Conservation (phyloP, 2,329 filamentous ascomycete genomes). For the Penicillium olsonii region DNA sequence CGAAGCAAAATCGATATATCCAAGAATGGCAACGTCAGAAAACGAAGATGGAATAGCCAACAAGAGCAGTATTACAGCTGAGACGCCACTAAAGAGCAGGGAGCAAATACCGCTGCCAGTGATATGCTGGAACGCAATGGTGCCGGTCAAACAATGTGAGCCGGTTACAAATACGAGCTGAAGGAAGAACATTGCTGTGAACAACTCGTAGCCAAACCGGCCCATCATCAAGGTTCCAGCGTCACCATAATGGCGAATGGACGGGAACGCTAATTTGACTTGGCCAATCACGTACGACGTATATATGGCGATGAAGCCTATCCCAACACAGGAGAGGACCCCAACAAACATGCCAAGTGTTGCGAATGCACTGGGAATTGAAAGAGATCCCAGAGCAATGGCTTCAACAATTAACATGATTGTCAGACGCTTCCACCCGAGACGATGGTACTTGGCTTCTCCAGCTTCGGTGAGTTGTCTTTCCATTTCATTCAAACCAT, state of each 20-base stretch:
- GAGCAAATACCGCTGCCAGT: neutral
- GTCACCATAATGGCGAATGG: constrained; percentile 3
- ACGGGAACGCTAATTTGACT: neutral
- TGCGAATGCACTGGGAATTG: constrained; percentile 1
- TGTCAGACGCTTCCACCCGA: constrained; percentile 6
- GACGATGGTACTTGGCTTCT: no score
- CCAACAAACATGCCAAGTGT: constrained; percentile 3
- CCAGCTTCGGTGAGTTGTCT: no score
- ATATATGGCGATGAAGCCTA: constrained; percentile 6
- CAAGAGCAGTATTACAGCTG: constrained; percentile 21
- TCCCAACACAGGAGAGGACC: neutral
- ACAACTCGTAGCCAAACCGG: neutral
- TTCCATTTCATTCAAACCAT: no score
- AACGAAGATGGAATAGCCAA: constrained; percentile 33
- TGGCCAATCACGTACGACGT: constrained; percentile 1
- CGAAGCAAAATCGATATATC: constrained; percentile 35
- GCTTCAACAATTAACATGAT: constrained; percentile 6
- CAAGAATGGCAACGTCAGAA: constrained; percentile 34
- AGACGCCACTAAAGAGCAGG: neutral
- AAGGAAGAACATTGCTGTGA: constrained; percentile 4
- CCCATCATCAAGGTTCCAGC: neutral
- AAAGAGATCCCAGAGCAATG: constrained; percentile 2
- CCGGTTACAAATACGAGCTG: constrained; percentile 3
- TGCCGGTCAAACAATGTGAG: constrained; percentile 5
- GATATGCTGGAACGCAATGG: constrained; percentile 2